These are phyloP conservation scores for Nicotiana noctiflora DNA, from an alignment of 257 asterid genomes.

Conservation along the genomic window DNA sequence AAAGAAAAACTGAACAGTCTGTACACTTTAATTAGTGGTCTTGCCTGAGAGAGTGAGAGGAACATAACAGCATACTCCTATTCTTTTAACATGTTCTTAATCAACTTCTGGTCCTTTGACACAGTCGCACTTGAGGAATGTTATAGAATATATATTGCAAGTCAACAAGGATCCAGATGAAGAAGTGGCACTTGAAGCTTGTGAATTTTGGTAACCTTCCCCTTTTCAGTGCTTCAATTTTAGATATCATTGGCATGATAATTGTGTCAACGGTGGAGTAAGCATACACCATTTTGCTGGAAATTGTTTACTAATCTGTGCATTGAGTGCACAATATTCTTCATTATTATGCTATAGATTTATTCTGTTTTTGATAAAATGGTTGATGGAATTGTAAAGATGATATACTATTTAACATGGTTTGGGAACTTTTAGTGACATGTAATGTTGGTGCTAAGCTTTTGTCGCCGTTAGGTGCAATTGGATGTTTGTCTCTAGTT, in stretches of 20 bases:
- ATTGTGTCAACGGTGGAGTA: background rate
- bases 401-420: background rate
- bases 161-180: constrained; percentile 88
- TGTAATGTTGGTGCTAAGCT: background rate
- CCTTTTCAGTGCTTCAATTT: background rate
- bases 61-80: background rate
- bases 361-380: background rate
- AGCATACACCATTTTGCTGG: background rate
- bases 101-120: constrained; percentile 20
- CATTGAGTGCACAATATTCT: background rate
- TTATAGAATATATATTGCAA: constrained; percentile 79
- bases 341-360: background rate
- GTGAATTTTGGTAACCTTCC: constrained; percentile 83
- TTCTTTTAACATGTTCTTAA: constrained; percentile 15
- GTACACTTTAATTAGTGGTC: background rate
- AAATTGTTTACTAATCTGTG: background rate
- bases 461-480: background rate
- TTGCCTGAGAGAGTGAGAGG: background rate
- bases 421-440: background rate
- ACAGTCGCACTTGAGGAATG: constrained; percentile 88
- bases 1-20: background rate
- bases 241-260: background rate
- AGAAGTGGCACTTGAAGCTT: constrained; percentile 97
- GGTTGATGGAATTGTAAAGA: background rate
- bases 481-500: background rate